Percentiles rank a stretch among this genome's conserved stretches.
Conservation (phyloP, 208 protist genomes). For the Zelonia costaricensis region DNA sequence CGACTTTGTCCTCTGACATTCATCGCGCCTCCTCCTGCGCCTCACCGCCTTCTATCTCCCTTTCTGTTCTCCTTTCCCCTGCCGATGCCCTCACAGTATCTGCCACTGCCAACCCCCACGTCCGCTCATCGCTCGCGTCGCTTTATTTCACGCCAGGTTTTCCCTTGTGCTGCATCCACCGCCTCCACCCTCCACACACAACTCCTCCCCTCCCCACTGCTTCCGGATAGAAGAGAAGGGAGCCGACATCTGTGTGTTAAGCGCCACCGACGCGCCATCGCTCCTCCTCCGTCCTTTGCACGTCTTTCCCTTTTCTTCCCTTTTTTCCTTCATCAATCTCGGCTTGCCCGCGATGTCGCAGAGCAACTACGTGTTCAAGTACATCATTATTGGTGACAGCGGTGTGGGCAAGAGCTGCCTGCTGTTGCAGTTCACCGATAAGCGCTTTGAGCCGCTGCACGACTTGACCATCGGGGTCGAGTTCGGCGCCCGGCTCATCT, state of each 20-base stretch:
- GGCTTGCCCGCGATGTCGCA: slow-evolving; percentile 36
- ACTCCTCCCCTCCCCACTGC: too few relatives aligned
- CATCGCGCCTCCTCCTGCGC: not conserved
- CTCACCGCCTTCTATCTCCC: not conserved
- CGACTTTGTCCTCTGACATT: too few relatives aligned
- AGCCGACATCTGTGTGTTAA: too few relatives aligned
- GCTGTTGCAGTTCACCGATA: slow-evolving; percentile 98
- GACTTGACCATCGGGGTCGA: slow-evolving; percentile 99
- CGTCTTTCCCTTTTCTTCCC: slow-evolving; percentile 3
- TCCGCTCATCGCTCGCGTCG: too few relatives aligned
- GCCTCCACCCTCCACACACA: too few relatives aligned
- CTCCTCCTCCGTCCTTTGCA: not conserved
- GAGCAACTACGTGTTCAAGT: slow-evolving; percentile 95
- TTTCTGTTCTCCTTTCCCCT: too few relatives aligned
- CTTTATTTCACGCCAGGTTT: too few relatives aligned
- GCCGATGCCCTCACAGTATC: too few relatives aligned
- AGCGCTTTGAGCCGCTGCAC: slow-evolving; percentile 98
- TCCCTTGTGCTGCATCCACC: too few relatives aligned
- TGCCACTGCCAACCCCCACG: too few relatives aligned
- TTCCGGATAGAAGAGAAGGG: too few relatives aligned
- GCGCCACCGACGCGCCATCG: too few relatives aligned
- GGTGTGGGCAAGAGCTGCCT: slow-evolving; percentile 99
- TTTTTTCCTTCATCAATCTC: slow-evolving; percentile 15
- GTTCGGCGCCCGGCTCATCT: slow-evolving; percentile 97
- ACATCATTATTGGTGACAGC: slow-evolving; percentile 97